Evolutionary conservation across 2,329 filamentous ascomycete genomes (phyloP), one percentile per base, ranked within the genome.

Genomic region (Escovopsis sp.): DNA sequence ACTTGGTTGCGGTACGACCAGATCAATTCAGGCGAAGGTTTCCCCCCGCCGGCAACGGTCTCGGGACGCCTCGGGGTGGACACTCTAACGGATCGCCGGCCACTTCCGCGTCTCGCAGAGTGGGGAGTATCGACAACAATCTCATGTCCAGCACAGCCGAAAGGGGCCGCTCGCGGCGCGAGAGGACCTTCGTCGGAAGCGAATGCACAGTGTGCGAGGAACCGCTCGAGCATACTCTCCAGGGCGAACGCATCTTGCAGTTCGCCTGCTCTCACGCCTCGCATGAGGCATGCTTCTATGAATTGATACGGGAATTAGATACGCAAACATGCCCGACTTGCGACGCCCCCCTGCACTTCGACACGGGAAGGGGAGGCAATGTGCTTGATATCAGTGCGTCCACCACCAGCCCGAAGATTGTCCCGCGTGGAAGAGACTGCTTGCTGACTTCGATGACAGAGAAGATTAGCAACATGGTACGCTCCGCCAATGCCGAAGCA

Each of bases 271-370:
- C 79, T n/a, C 90, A 98, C 58, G 88, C 98, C 40, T 86, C 88
- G 10, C 90, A 98, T 55, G 90, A 96, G 57, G 90, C 88, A 26
- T 98, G 90, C 60, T 96, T 98, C 55, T 96, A 96, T 61, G 90
- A 98, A 58, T 94, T 92, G 54, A 93, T 98, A 48, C 82, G 84
- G 50, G 88, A 94, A 52, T 82, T 88, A 39, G 87, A 96, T 46
- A 83, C 83, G 35, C 86, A 96, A 50, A 87, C 85, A 51, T 98
- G 90, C 59, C 90, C 90, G 19, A 81, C 83, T 44, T 98, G 90
- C 59, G 81, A 94, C 63, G 82, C 87, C 43, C 86, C 90, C 15
- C 63, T 98, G 35, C 85, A 87, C 42, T 65, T 98, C 30, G 90
- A 98, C 58, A 90, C 86, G 6, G 94, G 84, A 55, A 74, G 90